Conservation (phyloP, 805 yeast genomes). For the Teunomyces atbi region DNA sequence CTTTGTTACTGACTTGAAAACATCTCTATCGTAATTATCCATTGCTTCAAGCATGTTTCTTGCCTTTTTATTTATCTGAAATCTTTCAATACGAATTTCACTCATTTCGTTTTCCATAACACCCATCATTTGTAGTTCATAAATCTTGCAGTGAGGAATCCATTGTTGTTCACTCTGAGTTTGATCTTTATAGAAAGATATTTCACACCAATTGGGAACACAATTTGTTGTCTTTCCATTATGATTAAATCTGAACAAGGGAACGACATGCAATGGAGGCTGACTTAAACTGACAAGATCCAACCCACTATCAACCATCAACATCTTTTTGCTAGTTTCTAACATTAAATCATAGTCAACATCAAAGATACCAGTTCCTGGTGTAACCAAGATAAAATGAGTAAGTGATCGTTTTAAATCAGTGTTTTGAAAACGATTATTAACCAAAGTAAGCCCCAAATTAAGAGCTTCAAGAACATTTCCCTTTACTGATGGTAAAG, state of each 20-base stretch:
- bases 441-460: slow-evolving; percentile 72
- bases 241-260: slow-evolving; percentile 68
- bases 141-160: slow-evolving; percentile 93
- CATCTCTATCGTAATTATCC: slow-evolving; percentile 62
- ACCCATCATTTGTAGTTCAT: slow-evolving; percentile 98
- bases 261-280: slow-evolving; percentile 91
- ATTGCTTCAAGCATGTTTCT: slow-evolving; percentile 56
- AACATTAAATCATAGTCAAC: slow-evolving; percentile 78
- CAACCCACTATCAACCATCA: slow-evolving; percentile 78
- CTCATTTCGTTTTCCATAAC: slow-evolving; percentile 87
- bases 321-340: slow-evolving; percentile 71
- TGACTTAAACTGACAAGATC: slow-evolving; percentile 87
- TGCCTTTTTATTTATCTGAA: slow-evolving; percentile 36
- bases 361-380: slow-evolving; percentile 92
- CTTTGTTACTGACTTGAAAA: slow-evolving; percentile 41
- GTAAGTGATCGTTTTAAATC: slow-evolving; percentile 87
- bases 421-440: slow-evolving; percentile 76
- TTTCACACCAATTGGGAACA: slow-evolving; percentile 94
- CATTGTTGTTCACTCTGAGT: slow-evolving; percentile 53
- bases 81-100: slow-evolving; percentile 62
- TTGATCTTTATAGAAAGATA: slow-evolving; percentile 79
- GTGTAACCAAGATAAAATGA: slow-evolving; percentile 84
- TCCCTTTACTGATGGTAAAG: slow-evolving; percentile 86
- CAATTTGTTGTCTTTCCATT: slow-evolving; percentile 59
- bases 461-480: slow-evolving; percentile 85